Base-by-base conservation (phyloP, 2,329 filamentous ascomycete species). In the Endoconidiophora laricicola region DNA sequence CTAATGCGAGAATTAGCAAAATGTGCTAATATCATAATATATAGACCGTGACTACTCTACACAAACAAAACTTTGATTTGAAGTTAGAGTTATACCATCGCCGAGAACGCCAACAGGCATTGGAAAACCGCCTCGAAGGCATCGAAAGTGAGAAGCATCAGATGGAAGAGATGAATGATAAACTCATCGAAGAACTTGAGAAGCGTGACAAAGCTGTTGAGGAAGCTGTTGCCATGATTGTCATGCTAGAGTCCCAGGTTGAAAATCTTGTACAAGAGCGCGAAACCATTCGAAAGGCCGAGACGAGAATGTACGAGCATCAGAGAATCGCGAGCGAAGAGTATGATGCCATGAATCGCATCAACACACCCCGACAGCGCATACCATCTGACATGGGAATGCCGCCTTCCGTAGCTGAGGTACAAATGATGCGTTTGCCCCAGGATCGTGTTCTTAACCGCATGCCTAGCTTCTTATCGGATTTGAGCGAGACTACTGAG, bases 31-130 rank as follows among this genome's bases (percentile, higher is more conserved):
- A 48, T 16, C 41, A 12, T 49, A 16, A 40, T 44, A 41, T 2
- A 37, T 45, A 82, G 72, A 75, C 79, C 49, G 65, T 85, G 48
- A 82, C 81, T 3, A 79, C 69, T 1, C 64, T 86, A 20, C 78
- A 81, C 61, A 86, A 86, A 40, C 76, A 84, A 63, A 86, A 86
- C 58, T 86, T 86, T 56, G 81, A 84, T 56, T 69, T 86, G 40
- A 86, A 86, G 61, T 67, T 86, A 29, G 81, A 86, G 59, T 63
- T 86, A 1, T 83, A 74, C 56, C 80, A 86, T 58, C 72, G 79
- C 5, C 71, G 81, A 24, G 75, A 86, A 62, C 71, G 73, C 48
- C 78, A 82, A 58, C 69, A 69, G 6, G 66, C 65, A 20, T 58
- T 85, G 33, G 79, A 84, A 58, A 68, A 72, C 33, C 68, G 70